Evolutionary conservation across 306 rosid genomes (phyloP).

Genomic region (Adenanthera pavonina): DNA sequence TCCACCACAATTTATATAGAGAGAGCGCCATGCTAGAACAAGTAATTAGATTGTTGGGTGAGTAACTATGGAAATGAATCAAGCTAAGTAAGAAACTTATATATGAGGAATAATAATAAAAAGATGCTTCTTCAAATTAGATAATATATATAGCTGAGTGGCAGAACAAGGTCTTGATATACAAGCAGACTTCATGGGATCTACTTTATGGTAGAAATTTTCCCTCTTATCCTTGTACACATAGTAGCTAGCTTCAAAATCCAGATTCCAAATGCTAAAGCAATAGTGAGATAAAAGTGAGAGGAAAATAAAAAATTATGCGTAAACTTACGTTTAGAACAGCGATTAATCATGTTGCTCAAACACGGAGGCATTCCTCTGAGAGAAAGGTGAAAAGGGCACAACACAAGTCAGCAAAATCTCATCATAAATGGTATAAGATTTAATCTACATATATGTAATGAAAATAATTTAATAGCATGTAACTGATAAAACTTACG

Average conservation of each 20-base stretch:
- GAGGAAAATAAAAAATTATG: neutral
- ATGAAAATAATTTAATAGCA: neutral
- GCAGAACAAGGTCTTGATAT: neutral
- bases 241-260: neutral
- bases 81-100: neutral
- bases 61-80: neutral
- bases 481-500: constrained; percentile 36
- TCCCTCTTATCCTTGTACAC: neutral
- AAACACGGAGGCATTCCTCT: constrained; percentile 58
- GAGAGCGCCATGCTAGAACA: neutral
- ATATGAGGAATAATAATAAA: neutral
- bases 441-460: neutral
- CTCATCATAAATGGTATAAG: neutral
- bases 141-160: neutral
- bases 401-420: constrained; percentile 39
- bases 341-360: constrained; percentile 21
- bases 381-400: constrained; percentile 33
- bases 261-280: constrained; percentile 11
- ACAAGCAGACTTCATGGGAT: neutral
- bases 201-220: neutral
- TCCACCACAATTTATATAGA: constrained; percentile 51
- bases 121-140: neutral
- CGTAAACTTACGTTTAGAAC: constrained; percentile 54
- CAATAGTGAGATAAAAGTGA: neutral
- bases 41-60: neutral